Base-by-base conservation (phyloP, 306 rosid genomes). In the Ceratonia siliqua region DNA sequence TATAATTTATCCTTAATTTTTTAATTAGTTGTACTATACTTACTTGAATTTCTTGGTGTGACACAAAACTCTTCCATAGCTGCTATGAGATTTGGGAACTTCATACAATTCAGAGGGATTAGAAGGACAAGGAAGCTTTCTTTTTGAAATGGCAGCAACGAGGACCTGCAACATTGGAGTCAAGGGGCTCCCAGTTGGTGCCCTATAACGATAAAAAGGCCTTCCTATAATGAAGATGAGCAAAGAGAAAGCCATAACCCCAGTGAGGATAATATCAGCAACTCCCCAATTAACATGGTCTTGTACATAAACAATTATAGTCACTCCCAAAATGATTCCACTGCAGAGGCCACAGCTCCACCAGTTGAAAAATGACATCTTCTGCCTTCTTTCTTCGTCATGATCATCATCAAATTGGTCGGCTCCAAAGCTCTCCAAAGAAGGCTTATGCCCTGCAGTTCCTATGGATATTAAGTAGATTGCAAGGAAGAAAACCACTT, bases 331-430 rank as follows among this genome's bases (percentile, higher is more conserved):
- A 14, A 94, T 42, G 42, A 94, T 82, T 13, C 99, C 99, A 52
- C 78, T 75, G 64, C 99, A 94, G 2, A 94, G 89, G 1, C 87
- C 90, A 85, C 82, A 84, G 71, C 70, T 94, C 99, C 99, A 94
- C 99, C 99, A 94, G 24, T 94, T 94, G 87, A 94, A 94, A 77
- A 79, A 94, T 2, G 99, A 90, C 99, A 94, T 90, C 85, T 92
- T 94, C 64, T 90, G 91, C 32, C 53, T 79, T 50, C 96, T 83
- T 67, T 94, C 99, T 49, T 79, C 70, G 0, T 45, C 25, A 73
- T 92, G 86, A 10, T 90, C 89, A 27, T 92, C 99, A 20, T 94
- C 97, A 49, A 94, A 94, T 54, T 94, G 99, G 58, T 94, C 99
- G 3, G 96, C 99, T 50, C 97, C 99, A 24, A 94, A 88, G 82